Conservation (phyloP, 2,329 filamentous ascomycete genomes). For the Nectriaceae sp. region DNA sequence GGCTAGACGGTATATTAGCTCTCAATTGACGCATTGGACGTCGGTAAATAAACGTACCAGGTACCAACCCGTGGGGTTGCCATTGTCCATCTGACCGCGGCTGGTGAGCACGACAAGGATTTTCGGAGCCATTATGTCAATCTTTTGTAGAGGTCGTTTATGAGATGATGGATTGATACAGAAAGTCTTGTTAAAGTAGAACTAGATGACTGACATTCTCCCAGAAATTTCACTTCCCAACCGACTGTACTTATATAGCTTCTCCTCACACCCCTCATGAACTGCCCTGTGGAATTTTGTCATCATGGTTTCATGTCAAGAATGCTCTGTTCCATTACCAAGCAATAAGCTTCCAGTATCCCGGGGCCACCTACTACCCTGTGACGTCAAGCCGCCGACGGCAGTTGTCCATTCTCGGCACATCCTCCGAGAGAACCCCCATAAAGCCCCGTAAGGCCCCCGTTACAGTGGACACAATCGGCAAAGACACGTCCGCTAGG, state of each 20-base stretch:
- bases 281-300: no score
- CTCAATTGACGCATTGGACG: not conserved
- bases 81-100: conserved; percentile 50
- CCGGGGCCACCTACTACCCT: no score
- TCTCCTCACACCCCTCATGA: not conserved
- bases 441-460: no score
- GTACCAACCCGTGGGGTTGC: conserved; percentile 69
- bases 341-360: no score
- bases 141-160: not conserved
- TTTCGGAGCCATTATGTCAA: conserved; percentile 52
- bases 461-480: no score
- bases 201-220: not conserved
- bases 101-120: conserved; percentile 74
- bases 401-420: no score
- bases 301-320: no score
- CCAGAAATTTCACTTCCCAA: not conserved
- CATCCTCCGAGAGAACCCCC: no score
- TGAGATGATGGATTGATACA: not conserved
- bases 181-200: not conserved
- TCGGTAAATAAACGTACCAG: conserved; percentile 56
- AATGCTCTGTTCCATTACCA: no score
- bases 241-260: not conserved
- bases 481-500: no score
- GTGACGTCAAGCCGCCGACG: no score
- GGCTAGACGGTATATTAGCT: conserved; percentile 38